Evolutionary conservation across 345 rosid genomes (phyloP).

Genomic region (Clausena lansium): DNA sequence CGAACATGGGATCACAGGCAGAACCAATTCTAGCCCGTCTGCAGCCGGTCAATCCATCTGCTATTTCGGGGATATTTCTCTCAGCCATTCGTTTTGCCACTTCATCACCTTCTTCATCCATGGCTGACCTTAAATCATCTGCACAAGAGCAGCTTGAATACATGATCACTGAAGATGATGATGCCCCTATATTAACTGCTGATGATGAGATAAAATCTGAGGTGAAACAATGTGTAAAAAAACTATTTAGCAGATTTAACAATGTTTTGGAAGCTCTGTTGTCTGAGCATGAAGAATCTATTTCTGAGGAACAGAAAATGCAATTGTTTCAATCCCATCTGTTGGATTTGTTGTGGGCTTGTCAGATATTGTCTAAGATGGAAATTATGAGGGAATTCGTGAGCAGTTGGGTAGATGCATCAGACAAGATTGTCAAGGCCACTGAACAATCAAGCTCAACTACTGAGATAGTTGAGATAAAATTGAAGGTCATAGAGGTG

Average conservation of each 20-base stretch:
- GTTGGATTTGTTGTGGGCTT: constrained; percentile 69
- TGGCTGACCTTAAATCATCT: constrained; percentile 60
- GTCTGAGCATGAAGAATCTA: constrained; percentile 30
- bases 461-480: constrained; percentile 43
- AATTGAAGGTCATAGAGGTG: constrained; percentile 60
- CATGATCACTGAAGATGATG: constrained; percentile 91
- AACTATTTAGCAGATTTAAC: constrained; percentile 49
- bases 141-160: constrained; percentile 89
- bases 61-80: constrained; percentile 51
- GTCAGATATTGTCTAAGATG: constrained; percentile 67
- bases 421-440: constrained; percentile 56
- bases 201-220: constrained; percentile 57
- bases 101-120: constrained; percentile 49
- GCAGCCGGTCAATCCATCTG: constrained; percentile 62
- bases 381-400: constrained; percentile 76
- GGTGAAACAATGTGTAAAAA: constrained; percentile 58
- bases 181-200: constrained; percentile 61
- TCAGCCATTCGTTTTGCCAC: constrained; percentile 68
- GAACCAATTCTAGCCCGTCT: constrained; percentile 75
- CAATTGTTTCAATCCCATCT: constrained; percentile 45
- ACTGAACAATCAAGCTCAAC: constrained; percentile 32
- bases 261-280: constrained; percentile 42
- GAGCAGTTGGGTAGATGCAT: constrained; percentile 67
- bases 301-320: constrained; percentile 25
- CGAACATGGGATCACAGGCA: constrained; percentile 61